phyloP scores from a whole-genome alignment of 1,284 basidiomycete genomes.

The Cystobasidium slooffiae region DNA sequence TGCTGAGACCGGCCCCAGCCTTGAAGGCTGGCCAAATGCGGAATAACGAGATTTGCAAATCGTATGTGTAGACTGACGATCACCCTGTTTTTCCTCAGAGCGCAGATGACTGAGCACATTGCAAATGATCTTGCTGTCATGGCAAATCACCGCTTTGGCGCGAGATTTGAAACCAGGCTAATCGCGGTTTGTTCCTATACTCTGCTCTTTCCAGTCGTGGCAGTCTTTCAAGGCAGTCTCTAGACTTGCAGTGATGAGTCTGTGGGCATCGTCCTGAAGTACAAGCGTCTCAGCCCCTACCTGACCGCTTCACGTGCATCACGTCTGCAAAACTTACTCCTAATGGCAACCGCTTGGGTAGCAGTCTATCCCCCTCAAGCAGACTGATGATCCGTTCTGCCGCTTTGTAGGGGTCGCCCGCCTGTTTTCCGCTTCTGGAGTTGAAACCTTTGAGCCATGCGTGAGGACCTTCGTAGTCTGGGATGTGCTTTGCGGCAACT shows the following conservation, averaged over 20 bases:
- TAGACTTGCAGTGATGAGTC: background rate
- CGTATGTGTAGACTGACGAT: too few relatives aligned
- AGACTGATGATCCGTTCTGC: background rate
- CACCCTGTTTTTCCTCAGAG: too few relatives aligned
- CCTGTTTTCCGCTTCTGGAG: background rate
- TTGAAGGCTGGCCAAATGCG: too few relatives aligned
- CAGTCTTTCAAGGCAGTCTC: background rate
- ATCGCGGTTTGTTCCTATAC: background rate
- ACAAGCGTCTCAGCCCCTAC: background rate
- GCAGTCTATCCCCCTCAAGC: background rate
- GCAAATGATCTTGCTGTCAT: too few relatives aligned
- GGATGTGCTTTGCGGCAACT: background rate
- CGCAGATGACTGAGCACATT: too few relatives aligned
- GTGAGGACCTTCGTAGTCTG: background rate
- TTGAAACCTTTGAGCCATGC: background rate
- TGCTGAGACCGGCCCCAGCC: too few relatives aligned
- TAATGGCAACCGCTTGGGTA: background rate
- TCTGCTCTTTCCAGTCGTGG: slow-evolving; percentile 10
- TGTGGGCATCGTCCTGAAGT: slow-evolving; percentile 1
- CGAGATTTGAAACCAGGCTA: background rate
- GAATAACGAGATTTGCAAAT: too few relatives aligned
- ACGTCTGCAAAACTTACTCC: background rate
- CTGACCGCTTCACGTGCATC: too few relatives aligned
- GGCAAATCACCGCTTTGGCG: too few relatives aligned
- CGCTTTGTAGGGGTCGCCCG: slow-evolving; percentile 1